Base-by-base conservation (phyloP, 805 yeast genomes). In the Komagataella populi region DNA sequence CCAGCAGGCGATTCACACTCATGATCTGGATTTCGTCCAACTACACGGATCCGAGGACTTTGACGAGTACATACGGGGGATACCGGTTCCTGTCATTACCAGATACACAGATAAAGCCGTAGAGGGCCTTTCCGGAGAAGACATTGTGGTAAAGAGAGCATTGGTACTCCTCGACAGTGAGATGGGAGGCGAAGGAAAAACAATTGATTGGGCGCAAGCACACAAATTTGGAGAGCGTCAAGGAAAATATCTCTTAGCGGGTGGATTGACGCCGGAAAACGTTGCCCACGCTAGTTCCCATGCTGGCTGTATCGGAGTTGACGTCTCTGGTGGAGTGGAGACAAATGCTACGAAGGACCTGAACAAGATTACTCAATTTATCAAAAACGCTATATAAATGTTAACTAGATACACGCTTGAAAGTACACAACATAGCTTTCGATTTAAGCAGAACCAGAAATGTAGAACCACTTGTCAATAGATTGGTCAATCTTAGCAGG, bases 401-500 rank as follows among this genome's bases (percentile, higher is more conserved):
- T 24, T 22, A 48, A 48, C 23, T 30, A 23, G 17, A 24, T 23
- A 30, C 45, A 48, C 22, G 20, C 24, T 20, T 20, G 45, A 16
- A 22, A 48, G 45, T 16, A n/a, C 43, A 39, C 7, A 20, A 36
- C 43, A 17, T 23, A 16, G 24, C 23, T 39, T 48, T 36, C 43
- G 16, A 23, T 24, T 39, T 57, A 72, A 62, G 74, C 73, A 57
- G 80, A 73, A 72, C 91, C 93, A 54, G 91, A 87, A 66, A 91
- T 91, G 82, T 81, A 91, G 80, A 93, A 91, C 99, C 99, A 91
- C 76, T 91, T 91, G 80, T 91, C 98, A 67, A 91, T 74, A 52
- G 96, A 87, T 72, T 86, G 81, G 77, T 91, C 99, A 69, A 93
- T 87, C 70, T 96, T 95, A 57, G 95, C 96, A 67, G 90, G 89